Conservation (phyloP, 495 filamentous ascomycete species). For the Daldinia childiae region DNA sequence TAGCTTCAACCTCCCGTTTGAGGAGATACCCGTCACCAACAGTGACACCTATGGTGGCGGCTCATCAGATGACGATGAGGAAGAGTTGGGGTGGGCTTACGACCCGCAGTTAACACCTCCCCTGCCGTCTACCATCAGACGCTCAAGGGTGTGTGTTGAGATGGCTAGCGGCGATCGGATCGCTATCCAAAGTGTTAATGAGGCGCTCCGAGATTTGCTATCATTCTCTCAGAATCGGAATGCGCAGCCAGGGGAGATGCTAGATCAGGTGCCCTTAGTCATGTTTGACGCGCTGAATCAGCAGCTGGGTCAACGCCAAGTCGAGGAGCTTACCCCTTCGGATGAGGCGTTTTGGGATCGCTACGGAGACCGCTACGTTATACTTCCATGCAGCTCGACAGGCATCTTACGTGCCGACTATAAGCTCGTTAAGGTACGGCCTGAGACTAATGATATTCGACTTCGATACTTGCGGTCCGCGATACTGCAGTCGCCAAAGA, state of each 20-base stretch:
- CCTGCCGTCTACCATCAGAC: constrained; percentile 20
- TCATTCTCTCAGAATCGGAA: not conserved
- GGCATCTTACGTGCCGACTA: constrained; percentile 2
- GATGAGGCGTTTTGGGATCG: constrained; percentile 40
- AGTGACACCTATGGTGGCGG: not conserved
- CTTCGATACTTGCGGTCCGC: constrained; percentile 35
- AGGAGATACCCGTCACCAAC: constrained; percentile 17
- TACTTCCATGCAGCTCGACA: constrained; percentile 14
- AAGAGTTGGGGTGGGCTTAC: constrained; percentile 39
- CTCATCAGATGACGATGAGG: not conserved
- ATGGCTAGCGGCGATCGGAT: constrained; percentile 8
- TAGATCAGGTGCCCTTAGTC: constrained; percentile 9
- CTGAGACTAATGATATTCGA: constrained; percentile 34
- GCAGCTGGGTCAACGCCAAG: constrained; percentile 11
- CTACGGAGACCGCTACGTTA: constrained; percentile 40
- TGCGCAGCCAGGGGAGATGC: too few species aligned
- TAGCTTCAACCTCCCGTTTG: constrained; percentile 45
- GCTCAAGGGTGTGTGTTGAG: constrained; percentile 23
- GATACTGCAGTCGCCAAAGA: constrained; percentile 30
- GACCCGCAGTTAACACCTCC: constrained; percentile 39
- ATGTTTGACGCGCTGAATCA: constrained; percentile 37
- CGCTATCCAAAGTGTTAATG: not conserved
- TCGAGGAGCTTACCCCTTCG: constrained; percentile 19
- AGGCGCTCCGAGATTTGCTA: constrained; percentile 1
- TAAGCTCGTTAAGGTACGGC: constrained; percentile 34